Evolutionary conservation across 2,329 filamentous ascomycete genomes (phyloP).

Genomic region (Didymella pomorum): DNA sequence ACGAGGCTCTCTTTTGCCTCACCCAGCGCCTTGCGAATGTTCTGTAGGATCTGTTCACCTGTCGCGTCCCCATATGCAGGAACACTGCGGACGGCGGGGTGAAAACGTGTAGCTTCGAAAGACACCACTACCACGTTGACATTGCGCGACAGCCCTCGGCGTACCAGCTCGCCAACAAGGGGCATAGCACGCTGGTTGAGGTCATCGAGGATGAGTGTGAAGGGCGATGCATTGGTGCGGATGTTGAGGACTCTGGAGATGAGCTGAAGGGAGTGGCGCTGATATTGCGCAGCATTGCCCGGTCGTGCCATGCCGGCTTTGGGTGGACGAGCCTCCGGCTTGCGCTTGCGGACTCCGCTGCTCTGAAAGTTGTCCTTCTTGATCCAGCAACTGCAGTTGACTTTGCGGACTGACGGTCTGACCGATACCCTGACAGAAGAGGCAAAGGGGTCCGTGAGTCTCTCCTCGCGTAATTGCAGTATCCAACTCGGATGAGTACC

Average conservation of each 20-base stretch:
- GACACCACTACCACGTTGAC: conserved; percentile 78
- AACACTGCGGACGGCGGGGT: conserved; percentile 73
- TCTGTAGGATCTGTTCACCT: conserved; percentile 54
- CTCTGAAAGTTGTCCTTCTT: conserved; percentile 26
- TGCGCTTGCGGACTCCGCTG: conserved; percentile 26
- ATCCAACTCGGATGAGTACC: conserved; percentile 18
- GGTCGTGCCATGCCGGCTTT: conserved; percentile 33
- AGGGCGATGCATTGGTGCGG: conserved; percentile 80
- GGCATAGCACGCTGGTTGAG: conserved; percentile 80
- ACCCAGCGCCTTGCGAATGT: conserved; percentile 32
- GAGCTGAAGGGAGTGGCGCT: conserved; percentile 84
- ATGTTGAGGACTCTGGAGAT: conserved; percentile 83
- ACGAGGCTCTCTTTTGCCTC: conserved; percentile 62
- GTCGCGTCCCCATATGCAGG: conserved; percentile 70
- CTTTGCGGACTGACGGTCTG: not conserved
- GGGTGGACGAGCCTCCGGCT: conserved; percentile 15
- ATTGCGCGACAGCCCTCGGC: conserved; percentile 64
- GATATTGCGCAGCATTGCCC: conserved; percentile 62
- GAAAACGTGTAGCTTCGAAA: conserved; percentile 74
- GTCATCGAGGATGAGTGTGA: conserved; percentile 85
- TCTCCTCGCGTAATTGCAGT: conserved; percentile 11
- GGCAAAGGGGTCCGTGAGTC: not conserved
- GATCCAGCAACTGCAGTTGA: conserved; percentile 26
- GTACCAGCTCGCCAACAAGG: conserved; percentile 75
- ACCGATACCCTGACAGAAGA: not conserved